phyloP scores from a whole-genome alignment of 768 basidiomycete genomes.

The Gloeophyllum trabeum region DNA sequence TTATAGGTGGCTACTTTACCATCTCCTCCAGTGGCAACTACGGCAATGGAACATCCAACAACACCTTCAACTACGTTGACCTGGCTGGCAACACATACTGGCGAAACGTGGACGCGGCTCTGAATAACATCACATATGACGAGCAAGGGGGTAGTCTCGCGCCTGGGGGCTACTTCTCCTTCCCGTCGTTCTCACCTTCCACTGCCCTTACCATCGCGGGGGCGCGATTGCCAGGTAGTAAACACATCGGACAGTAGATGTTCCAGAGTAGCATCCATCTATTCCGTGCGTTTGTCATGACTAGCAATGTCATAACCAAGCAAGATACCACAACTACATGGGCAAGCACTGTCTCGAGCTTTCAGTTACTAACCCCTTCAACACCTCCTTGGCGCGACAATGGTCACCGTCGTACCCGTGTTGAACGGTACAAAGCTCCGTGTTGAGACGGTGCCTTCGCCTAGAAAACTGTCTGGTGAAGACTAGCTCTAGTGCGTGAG shows the following conservation, averaged over 20 bases:
- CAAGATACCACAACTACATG: no score
- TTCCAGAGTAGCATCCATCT: background rate
- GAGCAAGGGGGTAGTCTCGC: conserved; percentile 39
- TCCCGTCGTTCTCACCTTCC: conserved; percentile 6
- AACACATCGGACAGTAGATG: conserved; percentile 8
- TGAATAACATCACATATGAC: conserved; percentile 53
- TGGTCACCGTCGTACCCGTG: conserved; percentile 18
- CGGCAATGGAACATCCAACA: conserved; percentile 63
- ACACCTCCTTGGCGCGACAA: conserved; percentile 6
- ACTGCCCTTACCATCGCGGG: conserved; percentile 7
- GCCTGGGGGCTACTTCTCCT: conserved; percentile 1
- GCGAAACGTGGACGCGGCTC: conserved; percentile 47
- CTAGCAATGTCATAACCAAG: no score
- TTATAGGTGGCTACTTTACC: conserved; percentile 44
- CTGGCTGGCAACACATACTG: conserved; percentile 48
- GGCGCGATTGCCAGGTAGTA: conserved; percentile 26
- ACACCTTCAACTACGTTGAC: conserved; percentile 54
- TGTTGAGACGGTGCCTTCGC: conserved; percentile 23
- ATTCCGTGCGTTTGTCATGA: no score
- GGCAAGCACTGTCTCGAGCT: conserved; percentile 5
- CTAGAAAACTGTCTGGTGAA: conserved; percentile 15
- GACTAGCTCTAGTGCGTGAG: conserved; percentile 11
- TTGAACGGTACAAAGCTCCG: conserved; percentile 28
- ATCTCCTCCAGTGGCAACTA: conserved; percentile 32
- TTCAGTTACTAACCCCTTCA: conserved; percentile 4